These are phyloP conservation scores for Naganishia liquefaciens DNA, from an alignment of 1,284 basidiomycete genomes.

Conservation along the genomic window DNA sequence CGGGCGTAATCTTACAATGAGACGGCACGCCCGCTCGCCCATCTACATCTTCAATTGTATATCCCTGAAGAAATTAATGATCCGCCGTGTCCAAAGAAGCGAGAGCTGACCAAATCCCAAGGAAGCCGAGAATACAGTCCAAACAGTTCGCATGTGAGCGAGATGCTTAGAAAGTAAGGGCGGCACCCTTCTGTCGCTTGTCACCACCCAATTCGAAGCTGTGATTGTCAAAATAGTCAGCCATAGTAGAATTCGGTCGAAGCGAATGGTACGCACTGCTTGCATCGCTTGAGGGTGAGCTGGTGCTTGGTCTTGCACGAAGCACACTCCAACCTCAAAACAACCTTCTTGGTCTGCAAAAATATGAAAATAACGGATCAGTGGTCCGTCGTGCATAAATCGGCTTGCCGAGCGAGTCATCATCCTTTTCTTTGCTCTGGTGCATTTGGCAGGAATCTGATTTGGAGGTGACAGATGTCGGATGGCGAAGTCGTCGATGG, in stretches of 20 bases:
- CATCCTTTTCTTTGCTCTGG: neutral
- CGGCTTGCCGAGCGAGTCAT: conserved; percentile 10
- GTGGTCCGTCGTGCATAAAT: neutral
- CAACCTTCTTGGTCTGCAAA: conserved; percentile 88
- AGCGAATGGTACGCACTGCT: conserved; percentile 68
- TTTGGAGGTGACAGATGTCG: no score
- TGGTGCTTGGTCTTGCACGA: conserved; percentile 99
- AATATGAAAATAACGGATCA: neutral
- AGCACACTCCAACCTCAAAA: conserved; percentile 95
- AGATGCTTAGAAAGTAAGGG: conserved; percentile 42
- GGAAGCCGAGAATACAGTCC: conserved; percentile 11
- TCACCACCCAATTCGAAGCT: conserved; percentile 99
- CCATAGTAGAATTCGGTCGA: neutral
- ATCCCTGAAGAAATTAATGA: conserved; percentile 1
- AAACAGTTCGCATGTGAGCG: conserved; percentile 14
- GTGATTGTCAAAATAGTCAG: conserved; percentile 13
- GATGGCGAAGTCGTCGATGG: no score
- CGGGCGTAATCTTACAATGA: conserved; percentile 3
- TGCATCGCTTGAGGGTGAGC: conserved; percentile 95
- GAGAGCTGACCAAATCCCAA: conserved; percentile 10
- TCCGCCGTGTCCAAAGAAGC: conserved; percentile 5
- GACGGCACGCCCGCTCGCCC: conserved; percentile 3
- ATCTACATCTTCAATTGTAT: neutral
- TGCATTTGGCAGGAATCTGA: no score
- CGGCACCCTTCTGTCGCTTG: conserved; percentile 93